Evolutionary conservation across 2,329 filamentous ascomycete genomes (phyloP), one percentile per base, ranked within the genome.

Genomic region (Colletotrichum navitas): DNA sequence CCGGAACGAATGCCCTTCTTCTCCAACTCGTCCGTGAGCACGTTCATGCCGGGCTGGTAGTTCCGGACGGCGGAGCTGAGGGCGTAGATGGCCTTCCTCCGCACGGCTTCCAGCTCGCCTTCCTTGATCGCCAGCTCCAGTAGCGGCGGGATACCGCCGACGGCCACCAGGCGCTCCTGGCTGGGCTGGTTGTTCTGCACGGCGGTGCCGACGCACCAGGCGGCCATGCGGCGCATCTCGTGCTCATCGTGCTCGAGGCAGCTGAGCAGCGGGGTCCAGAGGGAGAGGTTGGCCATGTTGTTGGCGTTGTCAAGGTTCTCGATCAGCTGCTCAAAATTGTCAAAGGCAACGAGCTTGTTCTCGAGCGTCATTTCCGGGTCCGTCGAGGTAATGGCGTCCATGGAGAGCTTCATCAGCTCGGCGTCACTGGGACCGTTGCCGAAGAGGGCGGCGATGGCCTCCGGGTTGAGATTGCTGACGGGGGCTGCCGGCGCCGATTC

Each of bases 241-340:
- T 86, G 79, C 78, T 96, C 92, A 14, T 88, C 85, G 77, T 91
- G 87, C 61, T 86, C 85, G 18, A 99, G 85, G 74, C 92, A 89
- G 11, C 86, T 82, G 14, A 98, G 85, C 49, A 99, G 85, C 12
- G 94, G 94, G 14, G 89, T 88, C 96, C 96, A 99, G 41, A 98
- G 86, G 8, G 88, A 88, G 26, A 98, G 84, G 36, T 88, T 88
- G 75, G 91, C 91, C 76, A 99, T 89, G 83, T 98, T 97, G 85
- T 98, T 99, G 70, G 96, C 95, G 81, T 99, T 99, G 86, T 99
- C 96, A 76, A 98, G 90, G 74, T 89, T 91, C 85, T 98, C 94
- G 77, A 98, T 92, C 71, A 97, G 86, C 81, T 97, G 94, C 84
- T 97, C 95, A 74, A 98, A 92, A 84, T 98, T 97, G 87, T 97